Evolutionary conservation across 2,329 filamentous ascomycete genomes (phyloP), one percentile per base, ranked within the genome.

Genomic region (Microthyrium microscopicum): DNA sequence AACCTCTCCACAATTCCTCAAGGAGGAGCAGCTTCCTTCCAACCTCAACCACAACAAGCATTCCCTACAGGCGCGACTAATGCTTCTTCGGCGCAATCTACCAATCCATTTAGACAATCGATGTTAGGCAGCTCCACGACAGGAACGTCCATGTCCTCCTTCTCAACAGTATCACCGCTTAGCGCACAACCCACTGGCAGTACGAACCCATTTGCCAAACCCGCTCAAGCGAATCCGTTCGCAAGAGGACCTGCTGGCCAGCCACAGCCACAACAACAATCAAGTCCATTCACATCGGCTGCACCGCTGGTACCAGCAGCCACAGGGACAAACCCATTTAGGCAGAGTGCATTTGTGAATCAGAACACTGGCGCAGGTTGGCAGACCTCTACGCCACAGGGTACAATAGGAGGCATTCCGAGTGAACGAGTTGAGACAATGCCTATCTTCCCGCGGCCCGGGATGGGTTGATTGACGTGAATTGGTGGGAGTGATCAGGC

Each of bases 41-140:
- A 49, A 36, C 56, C 56, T 40, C 61, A 46, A 35, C 32, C 39
- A 15, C 44, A 45, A 31, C 37, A 39, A 30, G 35, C 26, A n/a
- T 40, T 34, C 26, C 24, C 24, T 18, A 32, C 26, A 21, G 36
- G 26, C 40, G 52, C 41, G 34, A 53, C 40, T 44, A 55, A 35
- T 50, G 54, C 46, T 61, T 38, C 66, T 64, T 13, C 53, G 52
- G 34, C 49, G 49, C 70, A 74, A 45, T 73, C 63, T 16, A 93
- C 84, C 5, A 98, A 98, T 50, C 89, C 89, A 0, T 98, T 98
- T 69, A 70, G 89, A 26, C 78, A 84, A 49, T 94, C 87, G 1
- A 87, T 87, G 74, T 62, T 93, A 58, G 32, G 40, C 11, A 31
- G 15, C 8, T 16, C 37, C 11, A 37, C 53, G 24, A 44, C 39